phyloP scores from a whole-genome alignment of 2,329 filamentous ascomycete genomes.

The Pseudogymnoascus sp. region DNA sequence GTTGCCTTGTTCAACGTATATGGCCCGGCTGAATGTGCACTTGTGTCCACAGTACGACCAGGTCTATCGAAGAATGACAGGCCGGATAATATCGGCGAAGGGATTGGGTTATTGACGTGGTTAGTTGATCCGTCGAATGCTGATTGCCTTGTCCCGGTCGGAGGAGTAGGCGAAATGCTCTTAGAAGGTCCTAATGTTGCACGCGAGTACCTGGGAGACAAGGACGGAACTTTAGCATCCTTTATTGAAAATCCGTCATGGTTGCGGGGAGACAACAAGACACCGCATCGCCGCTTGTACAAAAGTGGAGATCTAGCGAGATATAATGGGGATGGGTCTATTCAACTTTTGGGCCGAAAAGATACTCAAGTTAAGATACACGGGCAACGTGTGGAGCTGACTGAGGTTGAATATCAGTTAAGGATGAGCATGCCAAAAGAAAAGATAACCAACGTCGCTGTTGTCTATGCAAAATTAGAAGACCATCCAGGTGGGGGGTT shows the following conservation, averaged over 20 bases:
- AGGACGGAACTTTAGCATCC: constrained; percentile 12
- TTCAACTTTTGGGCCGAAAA: constrained; percentile 53
- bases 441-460: background rate
- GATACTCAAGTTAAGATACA: constrained; percentile 60
- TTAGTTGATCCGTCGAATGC: constrained; percentile 14
- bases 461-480: background rate
- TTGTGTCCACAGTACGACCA: constrained; percentile 8
- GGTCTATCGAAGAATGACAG: background rate
- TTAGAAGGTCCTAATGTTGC: constrained; percentile 15
- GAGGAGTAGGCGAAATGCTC: constrained; percentile 14
- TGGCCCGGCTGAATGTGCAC: constrained; percentile 71
- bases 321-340: constrained; percentile 48
- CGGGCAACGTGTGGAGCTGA: constrained; percentile 57
- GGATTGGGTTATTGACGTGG: constrained; percentile 6
- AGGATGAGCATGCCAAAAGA: background rate
- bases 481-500: constrained; percentile 35
- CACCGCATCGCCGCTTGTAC: constrained; percentile 38
- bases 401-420: constrained; percentile 43
- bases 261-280: background rate
- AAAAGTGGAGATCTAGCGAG: constrained; percentile 58
- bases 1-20: constrained; percentile 45
- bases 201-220: constrained; percentile 14
- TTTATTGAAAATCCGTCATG: constrained; percentile 15
- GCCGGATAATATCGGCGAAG: background rate
- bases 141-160: constrained; percentile 9